A percentile compares a stretch with the other conserved stretches of the same genome.
Conservation (phyloP, 208 protist genomes). For the Balamuthia mandrillaris region DNA sequence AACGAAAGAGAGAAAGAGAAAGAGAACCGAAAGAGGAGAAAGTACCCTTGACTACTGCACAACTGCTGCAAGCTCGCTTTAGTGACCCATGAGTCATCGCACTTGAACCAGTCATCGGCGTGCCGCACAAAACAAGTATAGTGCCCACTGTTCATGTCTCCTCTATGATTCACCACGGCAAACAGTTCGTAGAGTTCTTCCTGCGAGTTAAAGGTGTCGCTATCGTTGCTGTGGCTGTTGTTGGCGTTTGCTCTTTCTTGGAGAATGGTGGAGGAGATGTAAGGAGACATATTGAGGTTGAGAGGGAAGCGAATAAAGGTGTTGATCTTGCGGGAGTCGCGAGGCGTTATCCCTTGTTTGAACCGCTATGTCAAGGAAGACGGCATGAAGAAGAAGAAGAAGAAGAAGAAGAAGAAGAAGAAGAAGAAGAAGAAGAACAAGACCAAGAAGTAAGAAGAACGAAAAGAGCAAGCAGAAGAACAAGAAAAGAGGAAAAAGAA, state of each 20-base stretch:
- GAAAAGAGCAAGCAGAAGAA: too few relatives aligned
- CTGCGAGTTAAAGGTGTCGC: background rate
- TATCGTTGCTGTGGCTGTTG: too few relatives aligned
- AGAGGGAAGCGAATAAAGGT: constrained; percentile 62
- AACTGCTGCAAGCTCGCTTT: too few relatives aligned
- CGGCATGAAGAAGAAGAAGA: too few relatives aligned
- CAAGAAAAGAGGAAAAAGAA: too few relatives aligned
- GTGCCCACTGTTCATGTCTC: constrained; percentile 67
- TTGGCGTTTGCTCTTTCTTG: too few relatives aligned
- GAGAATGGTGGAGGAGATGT: constrained; percentile 27
- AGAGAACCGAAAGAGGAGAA: too few relatives aligned
- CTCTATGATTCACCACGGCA: constrained; percentile 72
- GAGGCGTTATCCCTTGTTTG: background rate
- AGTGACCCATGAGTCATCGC: constrained; percentile 15
- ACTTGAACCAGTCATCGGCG: constrained; percentile 32
- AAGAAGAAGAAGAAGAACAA: too few relatives aligned
- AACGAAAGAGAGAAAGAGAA: too few relatives aligned
- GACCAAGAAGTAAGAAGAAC: too few relatives aligned
- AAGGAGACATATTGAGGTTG: constrained; percentile 59
- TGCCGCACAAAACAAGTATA: constrained; percentile 47
- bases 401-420: background rate
- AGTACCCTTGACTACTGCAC: too few relatives aligned
- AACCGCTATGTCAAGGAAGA: too few relatives aligned
- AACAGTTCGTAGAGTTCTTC: constrained; percentile 63
- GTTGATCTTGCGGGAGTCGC: constrained; percentile 57